Conservation (phyloP, 768 basidiomycete species). For the Pleurotus ostreatus region DNA sequence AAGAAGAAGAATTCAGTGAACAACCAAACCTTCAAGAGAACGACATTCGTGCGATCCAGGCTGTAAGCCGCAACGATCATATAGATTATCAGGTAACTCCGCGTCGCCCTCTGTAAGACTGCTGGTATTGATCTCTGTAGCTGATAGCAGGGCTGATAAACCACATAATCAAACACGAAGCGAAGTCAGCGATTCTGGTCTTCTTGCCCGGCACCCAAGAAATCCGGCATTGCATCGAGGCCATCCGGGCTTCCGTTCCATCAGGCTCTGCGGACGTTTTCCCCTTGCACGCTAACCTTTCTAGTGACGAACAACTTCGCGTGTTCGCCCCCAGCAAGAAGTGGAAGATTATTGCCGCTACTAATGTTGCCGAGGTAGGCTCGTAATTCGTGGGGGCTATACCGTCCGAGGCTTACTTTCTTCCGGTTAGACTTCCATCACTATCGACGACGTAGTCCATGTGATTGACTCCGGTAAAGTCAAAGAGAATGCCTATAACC, state of each 20-base stretch:
- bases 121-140: conserved; percentile 23
- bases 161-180: conserved; percentile 50
- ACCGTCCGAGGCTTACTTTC: not conserved
- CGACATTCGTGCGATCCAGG: conserved; percentile 52
- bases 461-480: conserved; percentile 84
- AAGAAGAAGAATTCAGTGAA: conserved; percentile 42
- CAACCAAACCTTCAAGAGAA: conserved; percentile 48
- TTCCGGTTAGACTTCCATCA: conserved; percentile 69
- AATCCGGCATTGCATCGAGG: conserved; percentile 72
- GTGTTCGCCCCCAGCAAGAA: conserved; percentile 63
- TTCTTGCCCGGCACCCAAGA: conserved; percentile 92
- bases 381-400: not conserved
- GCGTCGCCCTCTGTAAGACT: no score
- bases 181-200: conserved; percentile 69
- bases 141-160: conserved; percentile 64
- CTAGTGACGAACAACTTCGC: conserved; percentile 75
- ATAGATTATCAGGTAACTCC: conserved; percentile 68
- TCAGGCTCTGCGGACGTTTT: conserved; percentile 48
- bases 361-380: conserved; percentile 85
- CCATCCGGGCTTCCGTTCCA: conserved; percentile 34
- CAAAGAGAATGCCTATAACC: conserved; percentile 76
- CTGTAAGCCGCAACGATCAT: conserved; percentile 53
- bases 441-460: conserved; percentile 84
- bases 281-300: conserved; percentile 87
- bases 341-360: conserved; percentile 86